These are phyloP conservation scores for Fusarium abutilonis DNA, from an alignment of 2,329 filamentous ascomycete genomes.

Conservation along the genomic window DNA sequence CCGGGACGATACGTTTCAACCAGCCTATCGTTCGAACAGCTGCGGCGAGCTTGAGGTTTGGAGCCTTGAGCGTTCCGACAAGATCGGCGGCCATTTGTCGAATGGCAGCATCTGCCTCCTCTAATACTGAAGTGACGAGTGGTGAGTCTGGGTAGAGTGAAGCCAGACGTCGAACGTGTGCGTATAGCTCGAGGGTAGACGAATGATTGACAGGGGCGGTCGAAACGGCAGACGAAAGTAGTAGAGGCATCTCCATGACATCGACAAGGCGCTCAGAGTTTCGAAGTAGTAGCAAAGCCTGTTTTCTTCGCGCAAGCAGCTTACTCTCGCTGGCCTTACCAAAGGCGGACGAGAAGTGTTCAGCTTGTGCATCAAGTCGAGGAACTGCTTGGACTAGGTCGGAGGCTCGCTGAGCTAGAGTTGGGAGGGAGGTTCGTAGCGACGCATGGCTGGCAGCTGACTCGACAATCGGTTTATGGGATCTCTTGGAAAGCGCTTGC, in stretches of 20 bases:
- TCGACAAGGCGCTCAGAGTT: slow-evolving; percentile 92
- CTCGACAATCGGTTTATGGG: slow-evolving; percentile 83
- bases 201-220: slow-evolving; percentile 78
- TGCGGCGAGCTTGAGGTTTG: slow-evolving; percentile 85
- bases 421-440: slow-evolving; percentile 76
- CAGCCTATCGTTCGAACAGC: slow-evolving; percentile 92
- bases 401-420: slow-evolving; percentile 70
- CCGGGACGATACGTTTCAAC: slow-evolving; percentile 86
- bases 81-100: slow-evolving; percentile 88
- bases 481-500: slow-evolving; percentile 88
- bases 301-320: slow-evolving; percentile 77
- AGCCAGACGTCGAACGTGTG: slow-evolving; percentile 89
- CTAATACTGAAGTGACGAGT: slow-evolving; percentile 76
- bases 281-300: slow-evolving; percentile 80
- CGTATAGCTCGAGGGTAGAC: slow-evolving; percentile 87
- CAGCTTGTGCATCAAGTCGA: slow-evolving; percentile 78
- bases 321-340: slow-evolving; percentile 76
- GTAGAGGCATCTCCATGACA: slow-evolving; percentile 86
- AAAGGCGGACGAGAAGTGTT: slow-evolving; percentile 84
- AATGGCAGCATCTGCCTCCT: slow-evolving; percentile 87
- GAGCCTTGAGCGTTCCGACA: slow-evolving; percentile 78
- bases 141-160: slow-evolving; percentile 82
- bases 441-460: slow-evolving; percentile 82
- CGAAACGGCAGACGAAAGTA: slow-evolving; percentile 82
- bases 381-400: slow-evolving; percentile 79